phyloP scores from a whole-genome alignment of 441 rosid genomes.

The Omphalea diandra region DNA sequence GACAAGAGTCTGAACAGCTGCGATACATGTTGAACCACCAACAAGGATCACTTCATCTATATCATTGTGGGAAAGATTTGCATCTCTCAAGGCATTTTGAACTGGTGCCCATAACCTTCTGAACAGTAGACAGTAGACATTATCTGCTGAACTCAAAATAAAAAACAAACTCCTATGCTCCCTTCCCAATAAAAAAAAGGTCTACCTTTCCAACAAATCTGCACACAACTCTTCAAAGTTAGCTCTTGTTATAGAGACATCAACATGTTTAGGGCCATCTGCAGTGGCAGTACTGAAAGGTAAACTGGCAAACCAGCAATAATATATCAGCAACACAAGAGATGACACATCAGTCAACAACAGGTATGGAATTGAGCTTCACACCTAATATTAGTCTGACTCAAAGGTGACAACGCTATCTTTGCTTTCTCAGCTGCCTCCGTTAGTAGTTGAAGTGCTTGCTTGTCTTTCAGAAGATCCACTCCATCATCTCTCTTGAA shows the following conservation, averaged over 20 bases:
- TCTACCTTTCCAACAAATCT: conserved; percentile 80
- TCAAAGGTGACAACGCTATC: conserved; percentile 88
- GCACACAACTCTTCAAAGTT: conserved; percentile 89
- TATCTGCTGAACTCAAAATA: background rate
- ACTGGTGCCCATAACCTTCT: conserved; percentile 79
- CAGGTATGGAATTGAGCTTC: background rate
- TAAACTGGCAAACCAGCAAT: conserved; percentile 41
- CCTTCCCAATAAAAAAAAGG: background rate
- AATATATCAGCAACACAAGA: conserved; percentile 1
- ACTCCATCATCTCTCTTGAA: conserved; percentile 90
- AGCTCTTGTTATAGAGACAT: conserved; percentile 78
- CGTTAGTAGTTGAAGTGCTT: conserved; percentile 89
- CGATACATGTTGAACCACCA: conserved; percentile 96
- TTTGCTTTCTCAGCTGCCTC: conserved; percentile 98
- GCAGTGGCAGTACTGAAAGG: conserved; percentile 96
- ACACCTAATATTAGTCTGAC: conserved; percentile 74
- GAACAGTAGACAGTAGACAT: background rate
- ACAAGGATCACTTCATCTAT: conserved; percentile 95
- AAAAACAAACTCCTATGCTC: background rate
- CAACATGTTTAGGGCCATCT: conserved; percentile 96
- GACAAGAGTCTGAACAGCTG: conserved; percentile 81
- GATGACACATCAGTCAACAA: background rate
- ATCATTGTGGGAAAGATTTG: conserved; percentile 71
- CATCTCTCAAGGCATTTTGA: conserved; percentile 74
- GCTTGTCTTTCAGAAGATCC: conserved; percentile 93